Evolutionary conservation across 805 yeast genomes (phyloP), one percentile per base, ranked within the genome.

Genomic region (Pachysolen tannophilus): DNA sequence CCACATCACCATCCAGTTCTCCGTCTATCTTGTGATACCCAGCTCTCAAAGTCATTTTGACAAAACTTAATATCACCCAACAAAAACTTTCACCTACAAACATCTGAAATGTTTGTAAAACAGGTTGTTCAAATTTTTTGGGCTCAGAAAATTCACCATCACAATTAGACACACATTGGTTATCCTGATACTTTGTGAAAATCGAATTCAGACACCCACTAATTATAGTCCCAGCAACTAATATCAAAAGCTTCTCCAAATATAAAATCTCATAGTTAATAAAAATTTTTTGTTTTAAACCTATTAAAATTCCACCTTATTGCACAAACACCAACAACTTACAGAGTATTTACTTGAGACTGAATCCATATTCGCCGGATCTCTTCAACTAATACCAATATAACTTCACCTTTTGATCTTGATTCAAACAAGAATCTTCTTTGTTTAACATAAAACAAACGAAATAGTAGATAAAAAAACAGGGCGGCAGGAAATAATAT

Each of bases 61-160:
- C 26, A 14, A 19, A 25, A 5, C 24, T 18, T 4, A 31, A 16
- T 6, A 61, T 59, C 6, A 56, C 26, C 64, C 64, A 58, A 35
- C 63, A 57, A 4, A 55, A 37, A 40, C 72, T 55, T 49, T 83
- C 94, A 17, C 88, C 94, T 4, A 80, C 52, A 48, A 83, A 82
- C 92, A 83, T 83, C 55, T 83, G 90, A 14, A 80, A 57, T 2
- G 92, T 78, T 52, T 83, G 92, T 24, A 83, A 51, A 6, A 79
- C 85, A 0, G 94, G 92, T 56, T 82, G 88, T 44, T 82, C 83
- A 48, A 81, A 83, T 39, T 59, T 74, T n/a, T 56, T 52, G 2
- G 60, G 40, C 2, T 55, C 43, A 13, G 67, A 69, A 5, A 72
- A 67, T n/a, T n/a, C n/a, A 30, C 55, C 56, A 23, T 57, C 55